Evolutionary conservation across 305 asterid species (phyloP).

Genomic region (Plantago lanceolata): DNA sequence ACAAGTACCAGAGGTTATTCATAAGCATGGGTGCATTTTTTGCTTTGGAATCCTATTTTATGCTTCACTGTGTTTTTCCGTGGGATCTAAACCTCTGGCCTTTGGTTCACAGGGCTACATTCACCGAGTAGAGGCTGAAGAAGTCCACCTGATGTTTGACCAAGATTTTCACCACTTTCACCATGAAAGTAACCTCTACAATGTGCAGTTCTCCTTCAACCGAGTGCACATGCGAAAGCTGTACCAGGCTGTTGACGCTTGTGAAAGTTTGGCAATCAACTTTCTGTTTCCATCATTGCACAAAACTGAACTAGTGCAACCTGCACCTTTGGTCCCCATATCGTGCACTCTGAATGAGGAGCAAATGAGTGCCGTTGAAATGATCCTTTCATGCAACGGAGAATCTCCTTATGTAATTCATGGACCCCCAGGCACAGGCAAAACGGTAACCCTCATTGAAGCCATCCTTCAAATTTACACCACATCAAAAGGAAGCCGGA

Average conservation of each 20-base stretch:
- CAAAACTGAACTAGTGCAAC: constrained; percentile 24
- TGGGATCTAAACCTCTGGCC: constrained; percentile 21
- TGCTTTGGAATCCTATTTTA: background rate
- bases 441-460: constrained; percentile 75
- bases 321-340: constrained; percentile 46
- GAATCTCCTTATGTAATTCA: constrained; percentile 80
- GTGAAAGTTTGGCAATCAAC: constrained; percentile 43
- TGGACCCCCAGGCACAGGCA: constrained; percentile 98
- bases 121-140: constrained; percentile 82
- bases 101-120: constrained; percentile 63
- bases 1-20: background rate
- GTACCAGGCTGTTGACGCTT: constrained; percentile 81
- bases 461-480: constrained; percentile 68
- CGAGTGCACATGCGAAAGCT: constrained; percentile 52
- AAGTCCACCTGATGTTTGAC: constrained; percentile 59
- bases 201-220: constrained; percentile 69
- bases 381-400: constrained; percentile 68
- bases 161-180: constrained; percentile 48
- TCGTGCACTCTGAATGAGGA: constrained; percentile 55
- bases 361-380: constrained; percentile 57
- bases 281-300: constrained; percentile 62
- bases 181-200: constrained; percentile 44
- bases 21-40: background rate
- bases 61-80: background rate
- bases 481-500: constrained; percentile 30